Evolutionary conservation across 2,329 filamentous ascomycete species (phyloP), one percentile per base, ranked within the genome.

Genomic region (Zarea fungicola): DNA sequence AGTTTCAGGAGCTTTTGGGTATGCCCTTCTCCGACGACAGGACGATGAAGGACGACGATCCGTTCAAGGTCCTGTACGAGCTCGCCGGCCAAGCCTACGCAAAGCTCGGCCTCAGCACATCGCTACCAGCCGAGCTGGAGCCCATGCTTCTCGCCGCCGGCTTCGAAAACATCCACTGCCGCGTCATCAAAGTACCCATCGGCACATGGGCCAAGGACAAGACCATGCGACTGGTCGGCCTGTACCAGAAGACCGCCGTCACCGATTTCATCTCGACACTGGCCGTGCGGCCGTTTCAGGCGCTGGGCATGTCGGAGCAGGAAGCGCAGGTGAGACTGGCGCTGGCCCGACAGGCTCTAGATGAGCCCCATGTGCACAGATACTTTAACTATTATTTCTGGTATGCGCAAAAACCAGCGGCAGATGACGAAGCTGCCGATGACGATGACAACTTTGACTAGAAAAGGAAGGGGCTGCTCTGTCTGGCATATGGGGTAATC

Each of bases 1-100:
- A 78, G 53, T 69, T 75, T 34, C 72, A 75, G 19, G 75, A 77
- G 44, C 62, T 74, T 25, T 65, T 70, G 37, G 64, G 64, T 11
- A 60, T 60, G 21, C 62, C 73, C 11, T 58, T 63, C 23, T 75
- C 67, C 52, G 72, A 76, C 52, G 70, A 75, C 46, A 65, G 59
- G 35, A 70, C 70, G 9, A 72, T 76, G 66, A 56, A 59, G 2
- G 56, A 62, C 3, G 63, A 73, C 45, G 66, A 74, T 37, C 61
- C 66, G 3, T 55, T 74, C 29, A 57, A 56, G 21, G 54, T 59
- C 7, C 67, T 69, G 41, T 60, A 60, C 42, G 60, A 69, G 5
- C 46, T 62, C n/a, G 58, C 58, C n/a, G 56, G 57, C 7, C 42
- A 57, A 14, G 67, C 62, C 21, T 57, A 69, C 49, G 55, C 56